A percentile compares a stretch with the other conserved stretches of the same genome.
phyloP scores from a whole-genome alignment of 2,329 filamentous ascomycete genomes.

The Cercospora sp. region DNA sequence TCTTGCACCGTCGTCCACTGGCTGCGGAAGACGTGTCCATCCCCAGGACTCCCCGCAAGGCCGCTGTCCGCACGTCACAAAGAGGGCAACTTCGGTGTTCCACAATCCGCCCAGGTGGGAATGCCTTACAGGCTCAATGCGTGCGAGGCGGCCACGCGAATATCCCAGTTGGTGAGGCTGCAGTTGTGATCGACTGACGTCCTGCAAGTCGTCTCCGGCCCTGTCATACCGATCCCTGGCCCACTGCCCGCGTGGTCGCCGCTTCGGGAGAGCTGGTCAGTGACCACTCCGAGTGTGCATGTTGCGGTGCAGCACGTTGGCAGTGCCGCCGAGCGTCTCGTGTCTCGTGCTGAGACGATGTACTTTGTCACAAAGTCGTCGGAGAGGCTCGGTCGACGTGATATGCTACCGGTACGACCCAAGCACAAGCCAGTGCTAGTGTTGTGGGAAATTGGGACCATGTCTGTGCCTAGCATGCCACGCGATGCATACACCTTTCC shows the following conservation, averaged over 20 bases:
- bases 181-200: neutral
- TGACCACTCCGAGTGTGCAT: neutral
- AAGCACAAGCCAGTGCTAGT: neutral
- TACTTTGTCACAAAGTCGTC: neutral
- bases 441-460: neutral
- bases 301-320: neutral
- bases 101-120: neutral
- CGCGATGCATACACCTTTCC: constrained; percentile 3
- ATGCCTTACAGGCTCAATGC: neutral
- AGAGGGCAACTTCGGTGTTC: neutral
- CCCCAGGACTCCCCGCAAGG: neutral
- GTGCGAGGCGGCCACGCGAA: neutral
- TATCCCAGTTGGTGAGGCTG: neutral
- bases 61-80: neutral
- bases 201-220: neutral
- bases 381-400: constrained; percentile 5
- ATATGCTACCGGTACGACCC: neutral
- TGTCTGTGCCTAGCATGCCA: neutral
- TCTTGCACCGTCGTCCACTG: neutral
- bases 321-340: neutral
- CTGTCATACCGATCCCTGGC: neutral
- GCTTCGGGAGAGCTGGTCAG: neutral
- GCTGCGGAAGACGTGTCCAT: neutral
- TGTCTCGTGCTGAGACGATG: neutral
- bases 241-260: neutral